These are phyloP conservation scores for Tetracladium marchalianum DNA, from an alignment of 495 filamentous ascomycete species.

Conservation along the genomic window DNA sequence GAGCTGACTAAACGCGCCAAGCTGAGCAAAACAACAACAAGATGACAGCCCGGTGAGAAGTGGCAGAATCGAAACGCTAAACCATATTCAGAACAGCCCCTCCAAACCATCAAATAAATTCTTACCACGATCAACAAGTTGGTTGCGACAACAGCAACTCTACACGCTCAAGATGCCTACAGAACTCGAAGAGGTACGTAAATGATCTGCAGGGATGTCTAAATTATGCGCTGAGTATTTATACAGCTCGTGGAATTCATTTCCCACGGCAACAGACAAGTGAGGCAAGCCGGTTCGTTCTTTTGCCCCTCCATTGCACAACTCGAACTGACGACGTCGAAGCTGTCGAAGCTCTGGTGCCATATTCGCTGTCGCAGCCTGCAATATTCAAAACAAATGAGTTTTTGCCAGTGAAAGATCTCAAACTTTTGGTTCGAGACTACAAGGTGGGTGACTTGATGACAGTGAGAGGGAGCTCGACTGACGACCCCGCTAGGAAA, in stretches of 20 bases:
- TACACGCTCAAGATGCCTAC: constrained; percentile 52
- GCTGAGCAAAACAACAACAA: no score
- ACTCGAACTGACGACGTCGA: constrained; percentile 11
- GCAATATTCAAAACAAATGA: constrained; percentile 74
- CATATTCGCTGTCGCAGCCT: constrained; percentile 69
- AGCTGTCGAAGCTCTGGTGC: constrained; percentile 79
- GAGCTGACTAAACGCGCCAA: no score
- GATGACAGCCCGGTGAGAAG: no score
- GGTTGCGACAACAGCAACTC: neutral
- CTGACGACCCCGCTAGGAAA: constrained; percentile 44
- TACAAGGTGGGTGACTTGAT: constrained; percentile 10
- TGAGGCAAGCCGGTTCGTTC: constrained; percentile 59
- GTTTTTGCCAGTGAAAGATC: constrained; percentile 70
- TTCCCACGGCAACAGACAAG: constrained; percentile 76
- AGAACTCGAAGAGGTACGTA: constrained; percentile 70
- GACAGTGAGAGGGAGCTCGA: neutral
- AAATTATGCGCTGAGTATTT: constrained; percentile 5
- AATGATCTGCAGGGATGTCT: neutral
- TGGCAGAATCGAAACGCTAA: no score
- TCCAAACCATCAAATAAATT: no score
- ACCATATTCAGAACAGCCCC: no score
- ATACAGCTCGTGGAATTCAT: constrained; percentile 82
- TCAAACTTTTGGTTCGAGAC: constrained; percentile 82
- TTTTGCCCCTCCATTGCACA: neutral
- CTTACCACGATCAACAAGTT: no score